Evolutionary conservation across 495 filamentous ascomycete genomes (phyloP), one percentile per base, ranked within the genome.

Genomic region (Tirmania nivea): DNA sequence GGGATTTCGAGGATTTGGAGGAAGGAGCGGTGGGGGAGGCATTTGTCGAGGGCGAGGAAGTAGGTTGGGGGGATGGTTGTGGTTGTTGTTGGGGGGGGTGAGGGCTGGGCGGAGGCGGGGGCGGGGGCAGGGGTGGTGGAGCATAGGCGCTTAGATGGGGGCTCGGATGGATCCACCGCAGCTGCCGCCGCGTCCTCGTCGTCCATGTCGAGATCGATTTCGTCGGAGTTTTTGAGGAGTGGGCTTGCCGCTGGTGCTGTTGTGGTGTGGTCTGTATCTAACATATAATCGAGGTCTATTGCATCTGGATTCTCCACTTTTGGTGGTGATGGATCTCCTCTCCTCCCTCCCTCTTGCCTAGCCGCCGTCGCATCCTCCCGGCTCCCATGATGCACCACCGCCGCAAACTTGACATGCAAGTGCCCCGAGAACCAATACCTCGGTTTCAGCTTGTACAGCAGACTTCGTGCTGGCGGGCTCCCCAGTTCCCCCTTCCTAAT

Each of bases 341-440:
- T 50, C 14, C 12, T 12, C 7, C 19, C 36, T 16, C 9, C 2
- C 35, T 48, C 54, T 10, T 19, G 34, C 34, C 48, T 6, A 35
- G 34, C 35, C 7, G 14, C 37, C 31, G 49, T 52, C 49, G 9
- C 17, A 49, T 48, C 34, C 35, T 52, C 45, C 5, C 39, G 57
- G 1, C 52, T 37, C 6, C 57, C 63, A 65, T 90, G 83, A 0
- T 73, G 66, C 55, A 90, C 77, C 2, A 79, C 62, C 9, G 88
- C 89, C 2, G 79, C 64, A 60, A 81, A 96, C 61, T 86, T 87
- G 64, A 81, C 78, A 66, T 97, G 90, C 63, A 95, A 56, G 66
- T 97, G 90, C 1, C 87, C 90, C 9, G 87, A 84, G 66, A 96
- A 94, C 90, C 90, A 97, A 62, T 86, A 83, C 0, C 73, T 69